phyloP scores from a whole-genome alignment of 1,139 yeast genomes.

The Fermentozyma sake region DNA sequence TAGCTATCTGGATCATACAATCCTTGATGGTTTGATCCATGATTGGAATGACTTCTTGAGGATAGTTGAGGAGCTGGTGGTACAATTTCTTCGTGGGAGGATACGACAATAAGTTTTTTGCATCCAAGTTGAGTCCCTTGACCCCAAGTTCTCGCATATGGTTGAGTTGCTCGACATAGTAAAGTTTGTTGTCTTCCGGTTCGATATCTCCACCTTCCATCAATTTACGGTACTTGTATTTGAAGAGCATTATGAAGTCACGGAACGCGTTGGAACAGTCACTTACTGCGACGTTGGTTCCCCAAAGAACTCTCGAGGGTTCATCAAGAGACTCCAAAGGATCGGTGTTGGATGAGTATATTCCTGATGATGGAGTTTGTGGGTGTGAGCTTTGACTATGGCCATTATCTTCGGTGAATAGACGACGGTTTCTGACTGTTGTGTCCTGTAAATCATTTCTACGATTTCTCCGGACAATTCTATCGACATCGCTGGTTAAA shows the following conservation, averaged over 20 bases:
- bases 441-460: conserved; percentile 43
- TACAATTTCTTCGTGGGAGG: conserved; percentile 75
- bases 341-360: conserved; percentile 31
- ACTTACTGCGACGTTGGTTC: conserved; percentile 91
- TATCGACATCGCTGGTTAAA: conserved; percentile 39
- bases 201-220: conserved; percentile 47
- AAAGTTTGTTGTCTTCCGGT: conserved; percentile 66
- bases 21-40: conserved; percentile 97
- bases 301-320: conserved; percentile 94
- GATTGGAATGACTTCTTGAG: conserved; percentile 94
- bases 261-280: conserved; percentile 80
- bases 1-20: conserved; percentile 74
- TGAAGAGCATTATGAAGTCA: conserved; percentile 79
- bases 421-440: conserved; percentile 39
- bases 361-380: conserved; percentile 16
- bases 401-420: conserved; percentile 20
- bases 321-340: conserved; percentile 40
- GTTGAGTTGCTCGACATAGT: conserved; percentile 69
- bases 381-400: neutral
- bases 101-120: conserved; percentile 71
- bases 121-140: conserved; percentile 80
- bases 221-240: conserved; percentile 65
- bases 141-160: conserved; percentile 75
- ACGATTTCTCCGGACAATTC: conserved; percentile 38
- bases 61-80: conserved; percentile 83